A percentile compares a stretch with the other conserved stretches of the same genome.
These are phyloP conservation scores for Dendrobium chrysotoxum DNA, from an alignment of 106 monocot genomes.

Conservation along the genomic window DNA sequence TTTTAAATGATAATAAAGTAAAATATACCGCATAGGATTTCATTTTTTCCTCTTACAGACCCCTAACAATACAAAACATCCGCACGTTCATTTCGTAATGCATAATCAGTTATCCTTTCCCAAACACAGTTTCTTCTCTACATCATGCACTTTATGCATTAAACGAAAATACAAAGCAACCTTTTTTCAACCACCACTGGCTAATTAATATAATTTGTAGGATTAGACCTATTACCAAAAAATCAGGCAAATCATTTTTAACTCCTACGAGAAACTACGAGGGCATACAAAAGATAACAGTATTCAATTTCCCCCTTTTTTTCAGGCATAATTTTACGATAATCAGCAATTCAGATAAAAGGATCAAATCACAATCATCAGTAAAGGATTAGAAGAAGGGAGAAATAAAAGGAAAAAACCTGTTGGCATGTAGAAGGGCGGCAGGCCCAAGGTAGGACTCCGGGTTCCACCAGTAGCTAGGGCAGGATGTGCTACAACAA, in stretches of 20 bases:
- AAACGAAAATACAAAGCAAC: not conserved
- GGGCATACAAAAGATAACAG: not conserved
- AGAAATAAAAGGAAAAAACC: conserved; percentile 21
- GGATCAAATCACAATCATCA: not conserved
- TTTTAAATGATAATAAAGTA: not conserved
- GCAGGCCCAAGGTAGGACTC: conserved; percentile 92
- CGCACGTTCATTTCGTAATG: not conserved
- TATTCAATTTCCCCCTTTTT: not conserved
- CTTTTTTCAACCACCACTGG: not conserved
- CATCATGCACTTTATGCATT: not conserved
- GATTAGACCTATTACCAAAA: not conserved
- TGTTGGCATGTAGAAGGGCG: conserved; percentile 85
- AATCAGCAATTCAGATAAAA: not conserved
- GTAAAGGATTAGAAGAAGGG: not conserved
- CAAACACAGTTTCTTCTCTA: not conserved
- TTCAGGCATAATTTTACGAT: not conserved
- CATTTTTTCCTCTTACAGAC: not conserved
- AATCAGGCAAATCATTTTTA: not conserved
- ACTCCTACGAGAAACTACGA: not conserved
- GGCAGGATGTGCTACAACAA: conserved; percentile 90
- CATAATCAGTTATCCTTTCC: not conserved
- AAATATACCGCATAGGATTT: not conserved
- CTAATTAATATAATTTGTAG: not conserved
- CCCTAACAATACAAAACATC: no score
- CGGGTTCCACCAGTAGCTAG: conserved; percentile 99